A percentile compares a stretch with the other conserved stretches of the same genome.
These are phyloP conservation scores for Debaryomyces subglobosus DNA, from an alignment of 1,139 yeast genomes.

Conservation along the genomic window DNA sequence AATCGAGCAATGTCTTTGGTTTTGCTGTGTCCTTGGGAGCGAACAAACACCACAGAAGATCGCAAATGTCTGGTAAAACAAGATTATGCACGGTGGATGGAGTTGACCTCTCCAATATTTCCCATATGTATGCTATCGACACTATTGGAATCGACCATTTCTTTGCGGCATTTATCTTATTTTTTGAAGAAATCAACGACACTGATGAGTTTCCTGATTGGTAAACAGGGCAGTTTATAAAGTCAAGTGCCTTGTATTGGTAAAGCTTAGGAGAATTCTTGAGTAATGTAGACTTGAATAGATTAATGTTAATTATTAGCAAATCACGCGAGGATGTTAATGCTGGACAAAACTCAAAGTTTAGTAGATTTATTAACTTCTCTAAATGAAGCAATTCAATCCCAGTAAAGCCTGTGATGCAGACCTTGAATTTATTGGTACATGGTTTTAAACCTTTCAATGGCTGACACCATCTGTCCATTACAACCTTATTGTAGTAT, in stretches of 20 bases:
- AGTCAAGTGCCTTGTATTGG: slow-evolving; percentile 37
- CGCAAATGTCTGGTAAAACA: slow-evolving; percentile 38
- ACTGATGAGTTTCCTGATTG: slow-evolving; percentile 33
- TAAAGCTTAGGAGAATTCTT: slow-evolving; percentile 44
- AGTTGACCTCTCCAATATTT: slow-evolving; percentile 28
- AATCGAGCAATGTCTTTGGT: slow-evolving; percentile 38
- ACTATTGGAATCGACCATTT: slow-evolving; percentile 60
- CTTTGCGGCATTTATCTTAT: slow-evolving; percentile 59
- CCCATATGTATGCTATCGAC: slow-evolving; percentile 57
- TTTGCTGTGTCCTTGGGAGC: slow-evolving; percentile 35
- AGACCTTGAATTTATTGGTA: slow-evolving; percentile 47
- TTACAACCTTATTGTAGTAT: slow-evolving; percentile 54
- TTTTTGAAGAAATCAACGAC: slow-evolving; percentile 48
- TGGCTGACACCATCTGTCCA: slow-evolving; percentile 79
- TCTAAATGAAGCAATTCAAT: slow-evolving; percentile 77
- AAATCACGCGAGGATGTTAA: slow-evolving; percentile 63
- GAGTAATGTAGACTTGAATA: slow-evolving; percentile 39
- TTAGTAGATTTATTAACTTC: slow-evolving; percentile 57
- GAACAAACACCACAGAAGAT: slow-evolving; percentile 55
- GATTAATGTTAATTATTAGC: slow-evolving; percentile 62
- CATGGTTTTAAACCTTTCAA: slow-evolving; percentile 43
- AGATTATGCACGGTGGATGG: slow-evolving; percentile 14
- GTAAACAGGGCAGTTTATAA: slow-evolving; percentile 40
- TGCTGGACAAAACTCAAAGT: slow-evolving; percentile 53
- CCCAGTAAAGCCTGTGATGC: slow-evolving; percentile 82